Evolutionary conservation across 768 basidiomycete genomes (phyloP).

Genomic region (Mycena leptocephala): DNA sequence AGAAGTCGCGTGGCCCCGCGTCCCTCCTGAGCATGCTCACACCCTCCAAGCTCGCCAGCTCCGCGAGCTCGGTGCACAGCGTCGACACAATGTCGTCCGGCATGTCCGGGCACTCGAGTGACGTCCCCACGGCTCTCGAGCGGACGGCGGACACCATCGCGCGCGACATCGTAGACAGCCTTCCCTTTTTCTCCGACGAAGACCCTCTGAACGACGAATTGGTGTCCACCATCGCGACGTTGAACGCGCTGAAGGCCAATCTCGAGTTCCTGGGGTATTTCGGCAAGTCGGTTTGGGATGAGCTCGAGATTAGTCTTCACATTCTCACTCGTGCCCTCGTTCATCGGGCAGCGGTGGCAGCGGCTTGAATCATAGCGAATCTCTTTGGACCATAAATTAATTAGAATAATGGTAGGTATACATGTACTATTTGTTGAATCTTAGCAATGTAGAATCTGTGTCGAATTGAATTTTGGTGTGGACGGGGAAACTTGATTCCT

Average conservation of each 20-base stretch:
- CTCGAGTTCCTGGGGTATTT: slow-evolving; percentile 53
- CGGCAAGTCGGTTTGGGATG: slow-evolving; percentile 49
- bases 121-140: slow-evolving; percentile 22
- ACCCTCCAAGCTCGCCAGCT: slow-evolving; percentile 19
- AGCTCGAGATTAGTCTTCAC: slow-evolving; percentile 39
- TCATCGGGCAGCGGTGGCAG: background rate
- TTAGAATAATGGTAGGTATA: background rate
- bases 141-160: slow-evolving; percentile 43
- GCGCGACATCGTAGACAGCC: slow-evolving; percentile 45
- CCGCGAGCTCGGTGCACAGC: slow-evolving; percentile 31
- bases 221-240: slow-evolving; percentile 37
- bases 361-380: background rate
- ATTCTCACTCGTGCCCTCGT: slow-evolving; percentile 27
- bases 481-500: no score
- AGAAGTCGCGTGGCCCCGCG: slow-evolving; percentile 6
- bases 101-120: slow-evolving; percentile 19
- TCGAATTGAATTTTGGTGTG: no score
- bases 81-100: slow-evolving; percentile 27
- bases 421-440: background rate
- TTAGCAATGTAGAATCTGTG: no score
- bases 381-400: background rate
- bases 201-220: slow-evolving; percentile 33
- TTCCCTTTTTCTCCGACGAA: slow-evolving; percentile 13
- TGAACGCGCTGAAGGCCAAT: slow-evolving; percentile 54
- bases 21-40: slow-evolving; percentile 6